Conservation (phyloP, 768 basidiomycete genomes). For the Jaapia argillacea region DNA sequence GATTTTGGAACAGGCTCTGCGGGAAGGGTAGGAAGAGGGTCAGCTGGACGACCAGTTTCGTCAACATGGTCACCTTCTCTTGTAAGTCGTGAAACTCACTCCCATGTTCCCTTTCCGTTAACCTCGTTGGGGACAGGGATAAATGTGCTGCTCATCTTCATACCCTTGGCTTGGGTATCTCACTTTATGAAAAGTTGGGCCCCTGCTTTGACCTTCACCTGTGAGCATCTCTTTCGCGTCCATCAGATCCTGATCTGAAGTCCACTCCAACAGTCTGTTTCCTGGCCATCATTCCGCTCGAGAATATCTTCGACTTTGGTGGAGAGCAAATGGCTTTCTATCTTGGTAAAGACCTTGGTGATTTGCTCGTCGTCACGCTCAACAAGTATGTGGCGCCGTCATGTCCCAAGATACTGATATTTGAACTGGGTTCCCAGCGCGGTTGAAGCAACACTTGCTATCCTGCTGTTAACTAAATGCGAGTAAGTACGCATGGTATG, state of each 20-base stretch:
- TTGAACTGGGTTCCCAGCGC: slow-evolving; percentile 34
- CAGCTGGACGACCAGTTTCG: slow-evolving; percentile 4
- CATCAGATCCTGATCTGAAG: background rate
- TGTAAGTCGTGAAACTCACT: slow-evolving; percentile 4
- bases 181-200: slow-evolving; percentile 15
- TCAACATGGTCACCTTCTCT: slow-evolving; percentile 5
- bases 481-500: slow-evolving; percentile 37
- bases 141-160: slow-evolving; percentile 13
- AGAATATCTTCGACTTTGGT: slow-evolving; percentile 57
- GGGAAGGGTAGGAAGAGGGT: slow-evolving; percentile 8
- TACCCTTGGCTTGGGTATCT: slow-evolving; percentile 19
- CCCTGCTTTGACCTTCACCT: slow-evolving; percentile 8
- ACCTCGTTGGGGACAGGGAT: slow-evolving; percentile 7
- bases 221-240: slow-evolving; percentile 8
- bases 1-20: slow-evolving; percentile 7
- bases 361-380: slow-evolving; percentile 52
- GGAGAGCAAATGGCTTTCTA: slow-evolving; percentile 48
- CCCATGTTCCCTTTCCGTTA: background rate
- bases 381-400: too few relatives aligned
- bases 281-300: slow-evolving; percentile 55
- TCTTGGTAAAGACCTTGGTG: slow-evolving; percentile 47
- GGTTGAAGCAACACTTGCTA: slow-evolving; percentile 64
- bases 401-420: slow-evolving; percentile 6
- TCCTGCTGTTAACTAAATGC: slow-evolving; percentile 60
- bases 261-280: slow-evolving; percentile 39